Conservation (phyloP, 2,329 filamentous ascomycete species). For the Stachybotrys chlorohalonatus region DNA sequence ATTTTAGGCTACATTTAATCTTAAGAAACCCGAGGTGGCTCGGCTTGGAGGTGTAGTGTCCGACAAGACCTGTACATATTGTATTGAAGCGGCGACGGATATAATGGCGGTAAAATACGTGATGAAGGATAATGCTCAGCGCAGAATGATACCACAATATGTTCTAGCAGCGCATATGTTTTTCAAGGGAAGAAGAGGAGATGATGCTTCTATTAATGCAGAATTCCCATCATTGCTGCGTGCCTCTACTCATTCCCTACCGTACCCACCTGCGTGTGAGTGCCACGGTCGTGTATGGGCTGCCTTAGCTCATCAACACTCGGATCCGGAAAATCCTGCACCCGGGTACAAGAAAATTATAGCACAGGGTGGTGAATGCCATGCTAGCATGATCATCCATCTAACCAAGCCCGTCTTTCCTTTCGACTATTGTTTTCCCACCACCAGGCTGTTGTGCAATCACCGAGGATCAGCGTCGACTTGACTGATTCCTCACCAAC, state of each 20-base stretch:
- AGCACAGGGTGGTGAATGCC: background rate
- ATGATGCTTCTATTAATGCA: too few species aligned
- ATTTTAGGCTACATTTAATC: background rate
- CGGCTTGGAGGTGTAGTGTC: too few species aligned
- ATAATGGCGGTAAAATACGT: background rate
- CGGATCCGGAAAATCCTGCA: background rate
- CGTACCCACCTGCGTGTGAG: background rate
- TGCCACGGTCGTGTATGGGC: background rate
- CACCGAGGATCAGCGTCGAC: too few species aligned
- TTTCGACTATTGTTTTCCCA: too few species aligned
- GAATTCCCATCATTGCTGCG: background rate
- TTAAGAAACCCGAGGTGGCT: too few species aligned
- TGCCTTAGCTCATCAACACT: too few species aligned
- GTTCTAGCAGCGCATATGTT: background rate
- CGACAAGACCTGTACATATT: background rate
- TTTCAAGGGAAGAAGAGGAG: too few species aligned
- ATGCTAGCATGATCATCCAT: background rate
- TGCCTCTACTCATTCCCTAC: background rate
- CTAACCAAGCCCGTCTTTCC: background rate
- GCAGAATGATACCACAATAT: background rate
- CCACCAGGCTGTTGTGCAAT: too few species aligned
- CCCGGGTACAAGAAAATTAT: background rate
- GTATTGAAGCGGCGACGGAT: background rate
- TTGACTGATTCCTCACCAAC: background rate
- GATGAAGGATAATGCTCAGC: background rate